Percentiles rank a stretch among this genome's conserved stretches.
phyloP scores from a whole-genome alignment of 208 protist genomes.

The Trypanosoma cruzi region DNA sequence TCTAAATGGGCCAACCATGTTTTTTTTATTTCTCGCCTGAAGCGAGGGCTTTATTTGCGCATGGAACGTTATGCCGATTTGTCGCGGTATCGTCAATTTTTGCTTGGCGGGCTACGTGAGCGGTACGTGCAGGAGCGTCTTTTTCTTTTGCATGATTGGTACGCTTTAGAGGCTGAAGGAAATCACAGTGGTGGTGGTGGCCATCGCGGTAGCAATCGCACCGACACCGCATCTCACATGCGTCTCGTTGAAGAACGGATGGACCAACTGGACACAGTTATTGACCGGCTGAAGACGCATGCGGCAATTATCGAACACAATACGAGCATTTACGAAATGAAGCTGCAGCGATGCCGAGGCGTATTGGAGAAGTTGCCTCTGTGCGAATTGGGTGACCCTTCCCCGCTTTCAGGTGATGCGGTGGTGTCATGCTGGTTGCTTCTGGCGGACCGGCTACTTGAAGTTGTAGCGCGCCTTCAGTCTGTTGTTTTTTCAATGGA shows the following conservation, averaged over 20 bases:
- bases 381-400: background rate
- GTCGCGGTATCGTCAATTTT: background rate
- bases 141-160: constrained; percentile 14
- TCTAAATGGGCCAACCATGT: background rate
- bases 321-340: background rate
- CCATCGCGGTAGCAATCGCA: too few species aligned
- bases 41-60: background rate
- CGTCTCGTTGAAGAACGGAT: constrained; percentile 14
- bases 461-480: background rate
- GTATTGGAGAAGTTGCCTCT: background rate
- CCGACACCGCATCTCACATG: background rate
- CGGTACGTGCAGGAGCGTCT: constrained; percentile 13
- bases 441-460: background rate
- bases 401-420: background rate
- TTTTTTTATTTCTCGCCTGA: background rate
- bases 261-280: constrained; percentile 8
- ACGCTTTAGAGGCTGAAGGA: background rate
- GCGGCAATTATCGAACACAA: background rate
- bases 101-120: background rate
- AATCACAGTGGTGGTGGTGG: background rate
- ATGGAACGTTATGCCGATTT: background rate
- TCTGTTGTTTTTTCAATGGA: background rate
- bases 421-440: constrained; percentile 14
- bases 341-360: background rate
- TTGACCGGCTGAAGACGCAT: constrained; percentile 2